phyloP scores from a whole-genome alignment of 805 yeast genomes.

The Candida broadrunensis region DNA sequence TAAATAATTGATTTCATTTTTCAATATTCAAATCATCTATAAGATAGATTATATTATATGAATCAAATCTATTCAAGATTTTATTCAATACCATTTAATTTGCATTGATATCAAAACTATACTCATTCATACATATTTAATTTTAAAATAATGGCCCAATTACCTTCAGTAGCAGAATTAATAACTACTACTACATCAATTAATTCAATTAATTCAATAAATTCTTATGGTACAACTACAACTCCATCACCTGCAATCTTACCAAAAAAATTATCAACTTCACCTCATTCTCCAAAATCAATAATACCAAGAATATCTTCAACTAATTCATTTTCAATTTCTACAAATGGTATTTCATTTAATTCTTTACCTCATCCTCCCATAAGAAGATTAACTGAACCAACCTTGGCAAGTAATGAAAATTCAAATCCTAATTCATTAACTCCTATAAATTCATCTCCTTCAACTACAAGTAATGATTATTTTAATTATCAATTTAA shows the following conservation, averaged over 20 bases:
- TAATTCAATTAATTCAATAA: no score
- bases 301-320: constrained; percentile 10
- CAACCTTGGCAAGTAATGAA: constrained; percentile 7
- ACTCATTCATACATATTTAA: no score
- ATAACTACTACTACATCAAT: constrained; percentile 14
- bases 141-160: no score
- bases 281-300: constrained; percentile 6
- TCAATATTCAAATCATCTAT: no score
- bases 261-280: not conserved
- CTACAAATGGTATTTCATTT: not conserved
- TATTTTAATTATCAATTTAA: not conserved
- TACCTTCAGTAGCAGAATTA: constrained; percentile 24
- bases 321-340: not conserved
- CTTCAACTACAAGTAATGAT: not conserved
- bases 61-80: no score
- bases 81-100: no score
- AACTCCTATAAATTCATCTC: constrained; percentile 1
- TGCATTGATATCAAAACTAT: no score
- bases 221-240: not conserved
- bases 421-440: not conserved
- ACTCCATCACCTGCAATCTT: not conserved
- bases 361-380: constrained; percentile 11
- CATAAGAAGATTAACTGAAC: constrained; percentile 12
- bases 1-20: no score
- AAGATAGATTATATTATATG: no score